Evolutionary conservation across 1,284 basidiomycete species (phyloP).

Genomic region (Papiliotrema laurentii): DNA sequence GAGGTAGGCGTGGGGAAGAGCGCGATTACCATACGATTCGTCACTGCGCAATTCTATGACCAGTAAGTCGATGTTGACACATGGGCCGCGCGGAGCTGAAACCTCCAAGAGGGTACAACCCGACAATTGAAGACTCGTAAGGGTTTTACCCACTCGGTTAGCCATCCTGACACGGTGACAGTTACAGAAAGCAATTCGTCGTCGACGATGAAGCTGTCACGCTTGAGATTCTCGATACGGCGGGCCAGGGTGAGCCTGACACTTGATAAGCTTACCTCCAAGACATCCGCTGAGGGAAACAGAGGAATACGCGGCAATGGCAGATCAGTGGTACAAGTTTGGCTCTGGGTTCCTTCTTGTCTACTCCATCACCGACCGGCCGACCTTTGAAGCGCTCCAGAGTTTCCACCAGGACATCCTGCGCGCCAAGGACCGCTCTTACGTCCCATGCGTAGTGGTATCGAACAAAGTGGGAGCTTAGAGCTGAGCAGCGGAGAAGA

Average conservation of each 20-base stretch:
- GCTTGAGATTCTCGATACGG: conserved; percentile 57
- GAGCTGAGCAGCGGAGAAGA: neutral
- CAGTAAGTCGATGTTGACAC: conserved; percentile 38
- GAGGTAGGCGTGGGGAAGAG: conserved; percentile 51
- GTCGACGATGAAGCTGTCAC: conserved; percentile 57
- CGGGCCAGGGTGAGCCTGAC: conserved; percentile 47
- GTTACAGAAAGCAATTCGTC: conserved; percentile 51
- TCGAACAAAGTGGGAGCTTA: conserved; percentile 40
- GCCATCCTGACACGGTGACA: neutral
- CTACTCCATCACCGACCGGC: conserved; percentile 55
- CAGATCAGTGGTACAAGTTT: conserved; percentile 57
- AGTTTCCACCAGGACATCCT: conserved; percentile 54
- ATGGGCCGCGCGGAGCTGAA: neutral
- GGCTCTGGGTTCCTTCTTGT: conserved; percentile 57
- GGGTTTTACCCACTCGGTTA: neutral
- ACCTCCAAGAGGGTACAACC: conserved; percentile 49
- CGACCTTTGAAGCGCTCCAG: conserved; percentile 53
- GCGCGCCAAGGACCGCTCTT: conserved; percentile 53
- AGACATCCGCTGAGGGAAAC: neutral
- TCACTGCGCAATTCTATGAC: conserved; percentile 51
- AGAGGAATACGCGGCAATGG: conserved; percentile 51
- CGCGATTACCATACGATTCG: conserved; percentile 55
- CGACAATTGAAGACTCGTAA: conserved; percentile 53
- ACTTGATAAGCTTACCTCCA: neutral
- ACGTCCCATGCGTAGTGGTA: conserved; percentile 55